Base-by-base conservation (phyloP, 1,139 yeast genomes). In the Casaregolazyma lundiana region DNA sequence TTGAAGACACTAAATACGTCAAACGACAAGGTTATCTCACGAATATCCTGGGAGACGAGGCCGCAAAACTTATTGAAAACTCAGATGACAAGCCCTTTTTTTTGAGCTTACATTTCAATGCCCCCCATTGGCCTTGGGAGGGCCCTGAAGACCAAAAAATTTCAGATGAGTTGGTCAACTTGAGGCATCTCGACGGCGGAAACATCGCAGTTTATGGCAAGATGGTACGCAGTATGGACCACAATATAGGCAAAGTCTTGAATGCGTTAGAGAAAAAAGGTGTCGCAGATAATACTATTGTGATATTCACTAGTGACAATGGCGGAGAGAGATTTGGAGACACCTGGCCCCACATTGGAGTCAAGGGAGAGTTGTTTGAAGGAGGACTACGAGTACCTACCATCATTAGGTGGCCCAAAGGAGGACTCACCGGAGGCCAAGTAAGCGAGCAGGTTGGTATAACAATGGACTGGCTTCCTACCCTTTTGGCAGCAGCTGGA, bases 41-140 rank as follows among this genome's bases (percentile, higher is more conserved):
- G 1, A 62, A 69, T 22, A 68, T 60, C 49, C 77, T 68, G 59
- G 75, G 80, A 4, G 68, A 68, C 45, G 73, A 68, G 52, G 70
- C 70, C 11, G 55, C 75, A 39, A 71, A 71, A 40, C 70, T 62
- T 43, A 41, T 72, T 45, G 52, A 63, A 6, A 54, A 54, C 24
- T 37, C 47, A 16, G 45, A 48, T 22, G 61, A 66, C 24, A 62
- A 64, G 11, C 82, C 82, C 6, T 78, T 76, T 51, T 74, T 76
- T 52, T 80, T 78, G 1, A 62, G 68, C 40, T 60, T 77, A 47
- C 76, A 82, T 1, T 77, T 74, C 52, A 76, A 81, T 3, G 81
- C 82, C 1, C 82, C 82, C 2, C 82, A 77, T 57, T 78, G 82
- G 82, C 82, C 82, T 6, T 69, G 71, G 50, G 82, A 77, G 60